phyloP scores from a whole-genome alignment of 2,329 filamentous ascomycete genomes.

The Chrysoporthe cubensis region DNA sequence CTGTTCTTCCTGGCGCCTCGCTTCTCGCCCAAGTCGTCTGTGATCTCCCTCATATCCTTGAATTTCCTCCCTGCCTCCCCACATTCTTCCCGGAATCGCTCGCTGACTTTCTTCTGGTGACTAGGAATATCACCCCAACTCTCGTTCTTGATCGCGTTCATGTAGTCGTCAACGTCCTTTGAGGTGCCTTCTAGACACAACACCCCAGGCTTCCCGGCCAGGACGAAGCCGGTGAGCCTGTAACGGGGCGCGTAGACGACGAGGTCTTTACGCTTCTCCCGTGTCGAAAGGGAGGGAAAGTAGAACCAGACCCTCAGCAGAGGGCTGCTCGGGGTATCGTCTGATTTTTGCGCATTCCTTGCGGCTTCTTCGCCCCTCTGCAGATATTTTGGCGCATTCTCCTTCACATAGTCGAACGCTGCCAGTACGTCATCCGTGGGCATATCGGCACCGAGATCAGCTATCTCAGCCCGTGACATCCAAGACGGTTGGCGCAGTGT shows the following conservation, averaged over 20 bases:
- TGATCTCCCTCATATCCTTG: slow-evolving; percentile 61
- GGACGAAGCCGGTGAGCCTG: slow-evolving; percentile 60
- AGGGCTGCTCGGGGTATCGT: slow-evolving; percentile 23
- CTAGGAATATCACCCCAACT: slow-evolving; percentile 66
- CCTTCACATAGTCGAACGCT: slow-evolving; percentile 24
- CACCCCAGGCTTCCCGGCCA: slow-evolving; percentile 63
- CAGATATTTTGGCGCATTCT: slow-evolving; percentile 11
- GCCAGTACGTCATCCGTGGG: slow-evolving; percentile 21
- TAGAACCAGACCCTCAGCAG: slow-evolving; percentile 65
- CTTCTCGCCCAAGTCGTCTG: slow-evolving; percentile 51
- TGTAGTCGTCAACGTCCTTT: slow-evolving; percentile 57
- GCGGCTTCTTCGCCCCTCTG: neutral
- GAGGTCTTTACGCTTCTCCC: slow-evolving; percentile 61
- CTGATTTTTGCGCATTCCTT: neutral
- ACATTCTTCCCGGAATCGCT: slow-evolving; percentile 51
- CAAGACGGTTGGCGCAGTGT: slow-evolving; percentile 22
- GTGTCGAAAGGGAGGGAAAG: slow-evolving; percentile 64
- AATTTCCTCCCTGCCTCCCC: slow-evolving; percentile 46
- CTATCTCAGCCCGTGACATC: slow-evolving; percentile 27
- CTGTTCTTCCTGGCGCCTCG: slow-evolving; percentile 54
- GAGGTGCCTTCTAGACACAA: slow-evolving; percentile 56
- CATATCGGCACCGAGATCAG: slow-evolving; percentile 19
- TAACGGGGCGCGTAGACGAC: slow-evolving; percentile 57
- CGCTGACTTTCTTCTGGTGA: slow-evolving; percentile 66
- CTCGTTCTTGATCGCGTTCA: slow-evolving; percentile 66